Evolutionary conservation across 768 basidiomycete species (phyloP), one percentile per base, ranked within the genome.

Genomic region (Leucosporidium scottii): DNA sequence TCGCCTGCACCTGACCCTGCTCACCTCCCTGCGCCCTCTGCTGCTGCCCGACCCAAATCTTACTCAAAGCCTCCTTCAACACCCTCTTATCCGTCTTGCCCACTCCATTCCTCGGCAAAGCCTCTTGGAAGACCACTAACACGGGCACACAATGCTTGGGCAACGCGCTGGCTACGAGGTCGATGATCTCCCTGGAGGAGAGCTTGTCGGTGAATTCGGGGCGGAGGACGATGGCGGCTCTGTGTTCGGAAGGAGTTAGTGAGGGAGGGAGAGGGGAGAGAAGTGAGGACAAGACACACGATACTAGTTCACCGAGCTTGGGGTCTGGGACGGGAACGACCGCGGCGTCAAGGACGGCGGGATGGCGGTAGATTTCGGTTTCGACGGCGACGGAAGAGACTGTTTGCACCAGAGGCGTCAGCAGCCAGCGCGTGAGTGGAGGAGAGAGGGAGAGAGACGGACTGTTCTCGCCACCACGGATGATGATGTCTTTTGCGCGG

Each of bases 11-110:
- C 39, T 44, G 39, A 9, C 8, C 39, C 34, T 36, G 34, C 34
- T 6, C 34, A 2, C 39, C 10, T 2, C 15, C 39, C 39, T 44
- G 39, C 39, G 2, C 8, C 44, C 48, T 59, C 36, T 44, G 9
- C 59, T 25, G 18, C 47, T 62, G 39, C 8, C 39, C 39, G 8
- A 44, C 61, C 72, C 72, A 73, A 30, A 63, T 57, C 20, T 15
- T 20, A n/a, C 9, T 15, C 28, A 50, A 44, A 21, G 53, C 39
- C 55, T 47, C 23, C 51, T 55, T 65, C 4, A 74, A 30, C 4
- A 61, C 50, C 21, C 36, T 64, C 62, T 75, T 75, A 20, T 71
- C 20, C 31, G 74, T 64, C 62, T 75, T 75, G 12, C 75, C 75
- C 34, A 70, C 69, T 30, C 69, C 67, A 54, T 74, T 74, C 51